Conservation (phyloP, 306 rosid species). For the Hippophae rhamnoides region DNA sequence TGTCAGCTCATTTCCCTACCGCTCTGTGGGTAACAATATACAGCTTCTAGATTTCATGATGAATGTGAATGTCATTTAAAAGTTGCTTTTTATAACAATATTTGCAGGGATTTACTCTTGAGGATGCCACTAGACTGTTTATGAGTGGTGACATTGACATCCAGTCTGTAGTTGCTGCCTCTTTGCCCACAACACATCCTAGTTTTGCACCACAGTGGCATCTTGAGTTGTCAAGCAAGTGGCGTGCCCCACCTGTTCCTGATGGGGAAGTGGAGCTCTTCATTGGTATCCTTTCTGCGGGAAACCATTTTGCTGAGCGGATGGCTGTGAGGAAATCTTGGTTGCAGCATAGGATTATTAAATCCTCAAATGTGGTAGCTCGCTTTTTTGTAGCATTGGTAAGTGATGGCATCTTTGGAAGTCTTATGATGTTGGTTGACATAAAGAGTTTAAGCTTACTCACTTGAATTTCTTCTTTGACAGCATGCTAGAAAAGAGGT, state of each 20-base stretch:
- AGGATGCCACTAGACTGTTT: conserved; percentile 87
- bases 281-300: conserved; percentile 91
- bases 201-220: conserved; percentile 61
- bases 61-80: conserved; percentile 16
- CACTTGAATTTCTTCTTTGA: conserved; percentile 18
- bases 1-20: conserved; percentile 80
- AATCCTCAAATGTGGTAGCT: conserved; percentile 65
- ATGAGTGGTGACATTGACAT: conserved; percentile 62
- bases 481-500: conserved; percentile 73
- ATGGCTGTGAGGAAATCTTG: conserved; percentile 96
- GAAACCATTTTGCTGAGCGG: conserved; percentile 91
- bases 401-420: conserved; percentile 17
- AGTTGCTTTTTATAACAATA: not conserved
- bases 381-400: conserved; percentile 98
- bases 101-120: conserved; percentile 82
- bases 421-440: conserved; percentile 6
- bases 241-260: conserved; percentile 63
- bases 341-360: conserved; percentile 75
- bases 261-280: conserved; percentile 49
- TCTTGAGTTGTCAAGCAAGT: conserved; percentile 65
- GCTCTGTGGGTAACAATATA: conserved; percentile 57
- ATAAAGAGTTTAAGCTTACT: conserved; percentile 11
- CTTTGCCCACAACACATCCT: conserved; percentile 85
- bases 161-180: conserved; percentile 67
- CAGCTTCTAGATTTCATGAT: conserved; percentile 7